Percentiles rank a stretch among this genome's conserved stretches.
Evolutionary conservation across 441 rosid genomes (phyloP).

Genomic region (Eruca vesicaria): DNA sequence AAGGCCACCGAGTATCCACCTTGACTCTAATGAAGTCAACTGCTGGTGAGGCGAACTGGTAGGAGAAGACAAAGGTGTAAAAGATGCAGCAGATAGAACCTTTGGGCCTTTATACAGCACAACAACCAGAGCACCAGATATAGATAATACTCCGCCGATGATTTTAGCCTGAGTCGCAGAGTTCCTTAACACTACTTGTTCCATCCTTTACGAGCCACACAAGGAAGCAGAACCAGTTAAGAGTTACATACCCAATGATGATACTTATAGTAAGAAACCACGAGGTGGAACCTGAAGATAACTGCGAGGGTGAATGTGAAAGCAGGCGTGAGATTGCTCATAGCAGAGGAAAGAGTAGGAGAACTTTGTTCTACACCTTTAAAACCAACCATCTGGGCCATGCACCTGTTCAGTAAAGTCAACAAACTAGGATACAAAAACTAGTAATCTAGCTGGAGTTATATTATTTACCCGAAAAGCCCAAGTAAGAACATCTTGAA

Average conservation of each 20-base stretch:
- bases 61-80: background rate
- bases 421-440: background rate
- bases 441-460: background rate
- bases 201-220: slow-evolving; percentile 43
- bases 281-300: slow-evolving; percentile 46
- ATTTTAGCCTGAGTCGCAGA: slow-evolving; percentile 54
- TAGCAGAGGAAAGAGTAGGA: slow-evolving; percentile 33
- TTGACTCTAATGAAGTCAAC: slow-evolving; percentile 18
- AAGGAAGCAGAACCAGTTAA: background rate
- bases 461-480: slow-evolving; percentile 31
- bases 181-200: slow-evolving; percentile 39
- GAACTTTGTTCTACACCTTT: slow-evolving; percentile 26
- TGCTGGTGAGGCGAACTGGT: background rate
- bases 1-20: slow-evolving; percentile 53
- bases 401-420: slow-evolving; percentile 18
- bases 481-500: slow-evolving; percentile 36
- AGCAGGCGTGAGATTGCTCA: slow-evolving; percentile 35
- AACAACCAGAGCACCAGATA: slow-evolving; percentile 56
- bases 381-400: slow-evolving; percentile 17
- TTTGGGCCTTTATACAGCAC: slow-evolving; percentile 56
- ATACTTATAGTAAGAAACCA: background rate
- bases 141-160: slow-evolving; percentile 53
- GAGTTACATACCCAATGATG: background rate
- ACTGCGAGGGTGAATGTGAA: slow-evolving; percentile 56
- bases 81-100: background rate